Evolutionary conservation across 2,329 filamentous ascomycete species (phyloP), one percentile per base, ranked within the genome.

Genomic region (Xylariaceae sp.): DNA sequence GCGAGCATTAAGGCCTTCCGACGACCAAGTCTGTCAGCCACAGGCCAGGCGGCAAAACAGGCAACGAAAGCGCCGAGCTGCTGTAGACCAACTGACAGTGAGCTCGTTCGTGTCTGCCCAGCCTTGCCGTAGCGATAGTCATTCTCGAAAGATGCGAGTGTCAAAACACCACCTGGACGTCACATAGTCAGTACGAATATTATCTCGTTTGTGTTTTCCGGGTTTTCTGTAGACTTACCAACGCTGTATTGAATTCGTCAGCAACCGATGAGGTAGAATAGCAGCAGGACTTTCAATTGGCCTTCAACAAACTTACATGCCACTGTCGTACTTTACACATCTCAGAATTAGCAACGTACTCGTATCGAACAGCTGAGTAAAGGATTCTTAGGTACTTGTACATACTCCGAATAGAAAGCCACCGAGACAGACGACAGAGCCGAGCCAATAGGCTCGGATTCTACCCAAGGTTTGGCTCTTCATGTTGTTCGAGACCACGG

Each of bases 361-460:
- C 22, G 22, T 27, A 27, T 27, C 4, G 22, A 27, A 27, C 22
- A n/a, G 22, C 22, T 27, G 22, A 27, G 22, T 27, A 5, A 7
- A 27, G 22, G 4, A 7, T 27, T 27, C 4, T 7, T 27, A 27
- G 22, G 22, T 7, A 27, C 22, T 27, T 27, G 22, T 27, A 27
- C 22, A 7, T 27, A 27, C 22, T 27, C 71, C 71, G 45, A 75
- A 72, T 1, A 75, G 58, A 53, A 76, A 75, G 1, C 76, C 76
- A 6, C 75, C 76, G 54, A 76, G 72, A 55, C 75, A 80, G 11
- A 78, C 71, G 3, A 79, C 71, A 1, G 66, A 66, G 2, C 74
- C 75, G 10, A 80, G 68, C 70, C 71, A 79, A 59, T 78, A 80
- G 30, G 75, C 74, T 48, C 76, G 66, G 32, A 75, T 55, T 46